Evolutionary conservation across 2,329 filamentous ascomycete genomes (phyloP), one percentile per base, ranked within the genome.

Genomic region (Neonectria ditissima): DNA sequence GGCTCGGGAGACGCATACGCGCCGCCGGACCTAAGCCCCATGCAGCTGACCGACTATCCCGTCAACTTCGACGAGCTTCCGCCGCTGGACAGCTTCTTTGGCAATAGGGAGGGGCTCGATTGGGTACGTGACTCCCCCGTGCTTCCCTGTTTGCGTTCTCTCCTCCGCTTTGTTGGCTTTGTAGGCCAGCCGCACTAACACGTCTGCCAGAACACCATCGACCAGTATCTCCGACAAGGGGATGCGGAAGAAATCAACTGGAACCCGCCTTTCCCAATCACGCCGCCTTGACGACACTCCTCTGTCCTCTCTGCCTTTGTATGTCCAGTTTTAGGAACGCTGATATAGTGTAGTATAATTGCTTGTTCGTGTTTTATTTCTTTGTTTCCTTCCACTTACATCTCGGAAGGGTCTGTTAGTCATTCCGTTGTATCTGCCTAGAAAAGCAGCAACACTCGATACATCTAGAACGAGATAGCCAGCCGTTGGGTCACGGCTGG

Each of bases 11-110:
- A 54, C 32, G 44, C 34, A 30, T 50, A 47, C 26, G 58, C 28
- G n/a, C 55, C 48, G 16, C 52, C 54, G 9, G 63, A 64, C 48
- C 54, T 69, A 10, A 55, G 51, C 1, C 52, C 52, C 7, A 65
- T 69, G 60, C 47, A 62, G 7, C 55, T 66, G n/a, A 41, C 61
- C 2, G 48, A 69, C 8, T 69, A 66, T 34, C 44, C 72, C 0
- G 63, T 76, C 7, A 72, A 76, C 11, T 77, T 78, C 44, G 66
- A 77, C 54, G 77, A 80, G 50, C 62, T 74, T 18, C 69, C 75
- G n/a, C 74, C 77, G 6, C 62, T 82, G 5, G 80, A 82, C 20
- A 76, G 68, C 55, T 75, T 81, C 26, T 69, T 82, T 37, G 75
- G 72, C 37, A 71, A 74, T 39, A 67, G 73, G 0, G 75, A 75